These are phyloP conservation scores for Earliella scabrosa DNA, from an alignment of 1,284 basidiomycete species.

Conservation along the genomic window DNA sequence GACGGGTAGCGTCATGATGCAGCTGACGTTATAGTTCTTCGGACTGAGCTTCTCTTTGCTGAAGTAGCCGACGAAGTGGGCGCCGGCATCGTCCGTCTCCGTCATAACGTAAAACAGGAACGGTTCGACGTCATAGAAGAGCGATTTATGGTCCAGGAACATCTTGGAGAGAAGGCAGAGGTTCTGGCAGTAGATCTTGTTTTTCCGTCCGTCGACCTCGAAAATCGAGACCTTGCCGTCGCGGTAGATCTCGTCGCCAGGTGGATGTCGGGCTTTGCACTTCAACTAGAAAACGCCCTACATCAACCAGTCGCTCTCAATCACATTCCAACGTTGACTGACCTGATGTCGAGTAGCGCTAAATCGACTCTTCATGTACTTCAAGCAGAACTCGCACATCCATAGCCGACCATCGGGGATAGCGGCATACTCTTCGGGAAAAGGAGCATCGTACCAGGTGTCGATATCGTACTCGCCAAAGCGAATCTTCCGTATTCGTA, in stretches of 20 bases:
- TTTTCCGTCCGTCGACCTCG: conserved; percentile 97
- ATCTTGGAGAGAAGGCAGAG: conserved; percentile 98
- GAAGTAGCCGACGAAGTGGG: conserved; percentile 98
- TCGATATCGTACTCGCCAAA: conserved; percentile 96
- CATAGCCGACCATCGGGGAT: conserved; percentile 93
- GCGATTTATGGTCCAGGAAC: conserved; percentile 99
- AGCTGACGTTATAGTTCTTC: conserved; percentile 97
- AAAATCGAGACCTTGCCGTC: conserved; percentile 91
- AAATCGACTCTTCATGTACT: conserved; percentile 98
- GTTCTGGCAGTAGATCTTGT: conserved; percentile 99
- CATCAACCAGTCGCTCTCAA: neutral
- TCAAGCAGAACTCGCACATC: conserved; percentile 98
- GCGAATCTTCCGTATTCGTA: conserved; percentile 86
- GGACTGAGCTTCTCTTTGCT: conserved; percentile 98
- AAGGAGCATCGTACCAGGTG: conserved; percentile 99
- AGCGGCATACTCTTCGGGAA: conserved; percentile 96
- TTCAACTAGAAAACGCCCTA: conserved; percentile 67
- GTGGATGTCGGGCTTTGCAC: conserved; percentile 94
- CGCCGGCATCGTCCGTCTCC: conserved; percentile 87
- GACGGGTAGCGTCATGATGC: conserved; percentile 99
- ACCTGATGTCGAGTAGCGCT: conserved; percentile 88
- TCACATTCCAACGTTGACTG: conserved; percentile 35
- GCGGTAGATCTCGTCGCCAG: conserved; percentile 98
- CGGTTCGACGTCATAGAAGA: conserved; percentile 99
- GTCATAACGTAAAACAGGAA: conserved; percentile 99